Evolutionary conservation across 257 asterid species (phyloP).

Genomic region (Ligustrum vulgare): DNA sequence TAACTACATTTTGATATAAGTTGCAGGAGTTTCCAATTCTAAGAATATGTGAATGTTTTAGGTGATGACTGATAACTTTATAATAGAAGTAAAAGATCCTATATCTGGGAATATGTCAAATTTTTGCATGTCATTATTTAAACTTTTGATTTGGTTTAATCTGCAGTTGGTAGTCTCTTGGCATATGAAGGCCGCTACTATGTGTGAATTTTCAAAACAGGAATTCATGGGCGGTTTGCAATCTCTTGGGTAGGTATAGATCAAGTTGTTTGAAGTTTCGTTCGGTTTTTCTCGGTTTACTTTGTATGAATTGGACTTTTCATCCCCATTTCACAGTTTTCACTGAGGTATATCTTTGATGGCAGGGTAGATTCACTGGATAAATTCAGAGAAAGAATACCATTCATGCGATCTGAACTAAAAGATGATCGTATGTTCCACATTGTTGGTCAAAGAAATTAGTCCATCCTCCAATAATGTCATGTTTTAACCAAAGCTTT

Average conservation of each 20-base stretch:
- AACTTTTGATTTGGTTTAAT: conserved; percentile 1
- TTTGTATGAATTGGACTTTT: conserved; percentile 17
- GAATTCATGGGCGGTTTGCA: conserved; percentile 83
- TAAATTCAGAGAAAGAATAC: conserved; percentile 82
- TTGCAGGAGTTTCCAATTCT: background rate
- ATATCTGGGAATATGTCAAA: background rate
- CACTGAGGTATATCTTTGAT: conserved; percentile 24
- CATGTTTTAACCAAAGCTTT: conserved; percentile 16
- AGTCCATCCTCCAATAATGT: background rate
- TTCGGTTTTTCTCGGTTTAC: background rate
- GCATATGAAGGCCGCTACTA: conserved; percentile 98
- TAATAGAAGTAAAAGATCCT: background rate
- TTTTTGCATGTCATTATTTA: background rate
- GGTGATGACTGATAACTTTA: background rate
- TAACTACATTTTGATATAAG: background rate
- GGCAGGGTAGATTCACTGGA: conserved; percentile 93
- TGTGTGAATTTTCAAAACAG: conserved; percentile 97
- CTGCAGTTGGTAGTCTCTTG: conserved; percentile 54
- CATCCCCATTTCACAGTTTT: conserved; percentile 20
- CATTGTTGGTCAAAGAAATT: conserved; percentile 8
- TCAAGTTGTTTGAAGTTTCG: conserved; percentile 8
- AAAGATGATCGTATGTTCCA: conserved; percentile 89
- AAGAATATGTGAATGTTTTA: background rate
- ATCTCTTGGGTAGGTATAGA: conserved; percentile 77
- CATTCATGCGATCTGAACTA: conserved; percentile 89